Evolutionary conservation across 2,329 filamentous ascomycete species (phyloP).

Genomic region (Exutisphaerella laricina): DNA sequence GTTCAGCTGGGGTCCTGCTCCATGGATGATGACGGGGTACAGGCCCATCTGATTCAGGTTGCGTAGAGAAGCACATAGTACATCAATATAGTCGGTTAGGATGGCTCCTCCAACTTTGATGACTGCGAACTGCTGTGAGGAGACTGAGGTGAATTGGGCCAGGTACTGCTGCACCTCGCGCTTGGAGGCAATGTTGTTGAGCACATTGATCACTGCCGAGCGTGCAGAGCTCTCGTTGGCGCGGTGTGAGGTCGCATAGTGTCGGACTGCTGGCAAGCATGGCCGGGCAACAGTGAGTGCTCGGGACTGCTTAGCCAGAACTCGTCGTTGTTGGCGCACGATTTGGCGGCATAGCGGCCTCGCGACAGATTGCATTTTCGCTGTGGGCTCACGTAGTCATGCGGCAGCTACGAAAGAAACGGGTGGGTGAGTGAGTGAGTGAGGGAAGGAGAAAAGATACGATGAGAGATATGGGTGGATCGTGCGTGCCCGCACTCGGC

Average conservation of each 20-base stretch:
- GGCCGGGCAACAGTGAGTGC: conserved; percentile 13
- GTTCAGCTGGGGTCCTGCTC: conserved; percentile 92
- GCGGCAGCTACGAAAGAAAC: conserved; percentile 6
- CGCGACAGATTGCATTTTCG: conserved; percentile 14
- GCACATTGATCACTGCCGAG: conserved; percentile 78
- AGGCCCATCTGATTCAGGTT: conserved; percentile 93
- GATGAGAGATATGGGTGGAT: too few relatives aligned
- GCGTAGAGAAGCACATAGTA: conserved; percentile 79
- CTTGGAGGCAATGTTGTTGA: conserved; percentile 95
- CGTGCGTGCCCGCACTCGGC: too few relatives aligned
- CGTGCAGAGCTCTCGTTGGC: conserved; percentile 57
- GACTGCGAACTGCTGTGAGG: conserved; percentile 93
- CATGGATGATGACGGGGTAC: conserved; percentile 93
- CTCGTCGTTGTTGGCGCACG: conserved; percentile 10
- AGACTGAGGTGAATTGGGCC: conserved; percentile 93
- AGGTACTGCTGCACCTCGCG: conserved; percentile 96
- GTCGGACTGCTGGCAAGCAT: conserved; percentile 4
- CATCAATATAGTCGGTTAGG: conserved; percentile 87
- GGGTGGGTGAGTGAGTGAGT: not conserved
- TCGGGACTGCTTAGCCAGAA: conserved; percentile 34
- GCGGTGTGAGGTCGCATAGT: conserved; percentile 21
- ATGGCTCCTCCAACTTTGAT: conserved; percentile 98
- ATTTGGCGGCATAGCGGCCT: conserved; percentile 11
- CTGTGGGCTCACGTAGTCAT: not conserved
- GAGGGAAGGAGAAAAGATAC: not conserved